Base-by-base conservation (phyloP, 371 early-diverging fungal genomes). In the Funneliformis caledonium region DNA sequence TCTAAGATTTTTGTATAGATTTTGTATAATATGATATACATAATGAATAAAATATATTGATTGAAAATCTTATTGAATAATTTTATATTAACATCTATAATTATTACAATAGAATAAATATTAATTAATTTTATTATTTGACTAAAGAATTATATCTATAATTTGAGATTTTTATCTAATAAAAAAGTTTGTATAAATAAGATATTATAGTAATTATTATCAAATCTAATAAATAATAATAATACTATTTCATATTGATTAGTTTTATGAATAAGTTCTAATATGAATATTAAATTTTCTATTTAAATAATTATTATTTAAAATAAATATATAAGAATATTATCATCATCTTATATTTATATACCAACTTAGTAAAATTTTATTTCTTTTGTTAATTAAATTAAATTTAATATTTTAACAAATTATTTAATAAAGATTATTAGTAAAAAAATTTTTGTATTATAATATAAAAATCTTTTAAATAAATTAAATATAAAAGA, bases 1-100 rank as follows among this genome's bases (percentile, higher is more conserved):
- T 69, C 14, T 6, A 69, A 45, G 69, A 22, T 62, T 62, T 62
- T 62, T 62, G 22, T 69, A 2, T 33, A 69, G 43, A 69, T 69
- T 69, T 19, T 69, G 22, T 16, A n/a, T 69, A 16, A 69, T 69
- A 31, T 69, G 45, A 69, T 16, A 69, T 8, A 22, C 26, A n/a
- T n/a, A 26, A 62, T 62, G 7, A 62, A 62, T 69, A 11, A 2
- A 43, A 42, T 69, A 69, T 16, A 5, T 69, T 43, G 22, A 69
- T 43, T 11, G 10, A 33, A 69, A 69, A 8, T 43, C n/a, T 69
- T 69, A 2, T 0, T 42, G 19, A 11, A 69, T 42, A 69, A 45
- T 43, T 14, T 19, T 6, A 42, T 69, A 10, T 67, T 4, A 31
- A 37, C 4, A 37, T 67, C 14, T 22, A 14, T 67, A 22, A 67